Base-by-base conservation (phyloP, 371 early-diverging fungal genomes). In the Mortierella sp. region DNA sequence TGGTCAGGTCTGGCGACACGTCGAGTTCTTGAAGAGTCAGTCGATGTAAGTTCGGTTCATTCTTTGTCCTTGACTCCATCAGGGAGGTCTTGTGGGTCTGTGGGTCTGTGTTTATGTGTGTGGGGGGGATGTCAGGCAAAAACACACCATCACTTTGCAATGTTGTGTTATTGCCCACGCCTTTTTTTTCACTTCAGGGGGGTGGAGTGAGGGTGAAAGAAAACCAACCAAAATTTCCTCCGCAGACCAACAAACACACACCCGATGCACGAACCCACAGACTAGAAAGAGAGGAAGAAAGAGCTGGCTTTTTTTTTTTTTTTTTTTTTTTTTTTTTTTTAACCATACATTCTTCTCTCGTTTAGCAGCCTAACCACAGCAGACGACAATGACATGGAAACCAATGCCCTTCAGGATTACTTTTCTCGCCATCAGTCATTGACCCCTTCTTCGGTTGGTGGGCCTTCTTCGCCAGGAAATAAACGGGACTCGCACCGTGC, bases 1-100 rank as follows among this genome's bases (percentile, higher is more conserved):
- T 64, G 88, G 85, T 7, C 65, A 82, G 26, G 82, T 87, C 30
- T 89, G 87, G 88, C 66, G 73, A 19, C 89, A 90, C 59, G 68
- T 72, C 7, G 70, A 57, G 5, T 86, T 84, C 68, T 64, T 90
- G 29, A 60, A 75, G 60, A 61, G 37, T 59, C 68, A 72, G 52
- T 70, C 72, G 45, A 57, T 50, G 82, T 82, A 77, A 12, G 65
- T 66, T 9, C 5, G 37, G 3, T 37, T 9, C 37, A 4, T 67
- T 44, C 44, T 23, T n/a, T 30, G 12, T 12, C 9, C 6, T 12
- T 19, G 44, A 18, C n/a, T n/a, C n/a, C n/a, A n/a, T n/a, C n/a
- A n/a, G n/a, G 50, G 51, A 16, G 18, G 12, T 30, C 19, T 30
- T 5, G 25, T 6, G 3, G 21, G 47, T 47, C n/a, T n/a, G n/a